Conservation (phyloP, 164 flowering plant species). For the Litsea cubeba region DNA sequence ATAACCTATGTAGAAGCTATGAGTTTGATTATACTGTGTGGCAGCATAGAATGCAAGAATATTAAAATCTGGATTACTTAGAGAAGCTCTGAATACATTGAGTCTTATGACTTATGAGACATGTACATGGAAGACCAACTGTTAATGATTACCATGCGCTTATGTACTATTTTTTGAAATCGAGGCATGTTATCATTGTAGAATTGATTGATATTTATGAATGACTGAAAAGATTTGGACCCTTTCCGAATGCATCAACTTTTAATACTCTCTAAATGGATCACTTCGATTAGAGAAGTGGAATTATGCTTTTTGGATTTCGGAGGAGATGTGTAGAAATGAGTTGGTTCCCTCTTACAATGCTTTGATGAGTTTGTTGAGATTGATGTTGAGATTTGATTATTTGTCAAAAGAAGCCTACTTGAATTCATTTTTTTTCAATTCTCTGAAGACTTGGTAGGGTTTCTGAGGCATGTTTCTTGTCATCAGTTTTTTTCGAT, state of each 20-base stretch:
- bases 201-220: no score
- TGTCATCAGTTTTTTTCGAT: slow-evolving; percentile 22
- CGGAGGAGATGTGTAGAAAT: slow-evolving; percentile 30
- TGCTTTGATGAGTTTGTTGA: slow-evolving; percentile 24
- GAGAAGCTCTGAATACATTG: no score
- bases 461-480: slow-evolving; percentile 29
- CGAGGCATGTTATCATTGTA: no score
- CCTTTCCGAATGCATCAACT: slow-evolving; percentile 33
- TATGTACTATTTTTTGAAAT: no score
- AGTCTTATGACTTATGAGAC: no score
- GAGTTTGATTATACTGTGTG: no score
- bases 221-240: slow-evolving; percentile 23
- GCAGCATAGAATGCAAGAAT: no score
- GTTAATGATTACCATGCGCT: no score
- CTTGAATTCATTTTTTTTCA: slow-evolving; percentile 21
- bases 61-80: no score
- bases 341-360: slow-evolving; percentile 40
- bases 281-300: slow-evolving; percentile 20
- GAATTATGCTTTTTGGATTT: slow-evolving; percentile 19
- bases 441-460: slow-evolving; percentile 23
- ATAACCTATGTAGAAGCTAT: no score
- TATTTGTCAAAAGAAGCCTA: slow-evolving; percentile 24
- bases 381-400: slow-evolving; percentile 32
- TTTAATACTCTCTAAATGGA: slow-evolving; percentile 42
- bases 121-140: no score